These are phyloP conservation scores for Anethum foeniculum DNA, from an alignment of 140 eudicot species.

Conservation along the genomic window DNA sequence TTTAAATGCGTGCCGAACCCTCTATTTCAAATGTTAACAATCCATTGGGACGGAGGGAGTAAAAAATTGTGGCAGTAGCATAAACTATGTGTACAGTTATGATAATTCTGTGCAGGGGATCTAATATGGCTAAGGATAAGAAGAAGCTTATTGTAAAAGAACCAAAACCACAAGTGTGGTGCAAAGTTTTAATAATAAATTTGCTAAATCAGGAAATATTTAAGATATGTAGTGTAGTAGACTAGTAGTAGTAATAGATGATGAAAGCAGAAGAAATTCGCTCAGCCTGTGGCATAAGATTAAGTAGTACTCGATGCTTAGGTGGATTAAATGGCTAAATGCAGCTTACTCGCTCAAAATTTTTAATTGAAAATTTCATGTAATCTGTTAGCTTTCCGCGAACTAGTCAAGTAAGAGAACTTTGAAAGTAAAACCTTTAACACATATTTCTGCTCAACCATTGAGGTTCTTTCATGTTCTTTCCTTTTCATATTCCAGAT, in stretches of 20 bases:
- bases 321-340: neutral
- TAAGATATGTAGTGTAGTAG: neutral
- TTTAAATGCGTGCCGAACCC: no score
- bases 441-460: neutral
- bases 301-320: neutral
- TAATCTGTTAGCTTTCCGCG: neutral
- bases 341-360: neutral
- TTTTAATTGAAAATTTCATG: neutral
- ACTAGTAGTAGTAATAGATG: neutral
- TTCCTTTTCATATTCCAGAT: neutral
- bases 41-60: no score
- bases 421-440: neutral
- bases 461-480: neutral
- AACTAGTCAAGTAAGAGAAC: neutral
- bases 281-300: neutral
- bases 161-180: neutral
- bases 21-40: no score
- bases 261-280: neutral
- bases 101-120: neutral
- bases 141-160: neutral
- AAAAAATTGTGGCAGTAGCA: neutral
- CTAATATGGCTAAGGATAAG: neutral
- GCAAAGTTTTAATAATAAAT: neutral
- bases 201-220: neutral
- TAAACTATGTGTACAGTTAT: neutral